Percentiles rank a stretch among this genome's conserved stretches.
These are phyloP conservation scores for Rhododendron ovatum DNA, from an alignment of 148 eudicot species.

Conservation along the genomic window DNA sequence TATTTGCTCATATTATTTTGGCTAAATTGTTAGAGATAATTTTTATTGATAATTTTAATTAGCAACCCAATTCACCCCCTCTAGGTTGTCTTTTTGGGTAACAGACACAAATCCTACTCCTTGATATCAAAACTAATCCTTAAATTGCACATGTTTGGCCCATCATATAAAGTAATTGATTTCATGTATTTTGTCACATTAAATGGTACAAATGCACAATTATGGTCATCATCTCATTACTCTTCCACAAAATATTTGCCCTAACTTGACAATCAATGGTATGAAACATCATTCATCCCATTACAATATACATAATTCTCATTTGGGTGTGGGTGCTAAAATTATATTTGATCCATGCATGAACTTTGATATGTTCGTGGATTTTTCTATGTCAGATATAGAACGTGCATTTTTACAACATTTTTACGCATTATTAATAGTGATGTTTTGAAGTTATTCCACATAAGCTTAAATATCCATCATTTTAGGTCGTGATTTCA, in stretches of 20 bases:
- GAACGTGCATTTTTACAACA: neutral
- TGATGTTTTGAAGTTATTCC: neutral
- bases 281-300: too few species aligned
- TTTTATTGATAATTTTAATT: too few species aligned
- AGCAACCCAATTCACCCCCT: too few species aligned
- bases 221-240: too few species aligned
- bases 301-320: too few species aligned
- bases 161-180: neutral
- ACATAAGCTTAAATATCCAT: neutral
- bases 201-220: too few species aligned
- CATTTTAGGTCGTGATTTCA: neutral
- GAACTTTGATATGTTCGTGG: neutral
- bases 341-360: neutral
- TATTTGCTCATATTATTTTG: too few species aligned
- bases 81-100: too few species aligned
- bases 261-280: too few species aligned
- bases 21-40: too few species aligned
- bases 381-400: neutral
- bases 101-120: neutral
- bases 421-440: too few species aligned
- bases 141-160: neutral
- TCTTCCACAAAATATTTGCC: neutral
- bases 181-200: neutral
- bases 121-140: neutral
- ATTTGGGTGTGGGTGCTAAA: neutral